A percentile compares a stretch with the other conserved stretches of the same genome.
Evolutionary conservation across 192 early-diverging fungal genomes (phyloP).

Genomic region (Entrophospora sp.): DNA sequence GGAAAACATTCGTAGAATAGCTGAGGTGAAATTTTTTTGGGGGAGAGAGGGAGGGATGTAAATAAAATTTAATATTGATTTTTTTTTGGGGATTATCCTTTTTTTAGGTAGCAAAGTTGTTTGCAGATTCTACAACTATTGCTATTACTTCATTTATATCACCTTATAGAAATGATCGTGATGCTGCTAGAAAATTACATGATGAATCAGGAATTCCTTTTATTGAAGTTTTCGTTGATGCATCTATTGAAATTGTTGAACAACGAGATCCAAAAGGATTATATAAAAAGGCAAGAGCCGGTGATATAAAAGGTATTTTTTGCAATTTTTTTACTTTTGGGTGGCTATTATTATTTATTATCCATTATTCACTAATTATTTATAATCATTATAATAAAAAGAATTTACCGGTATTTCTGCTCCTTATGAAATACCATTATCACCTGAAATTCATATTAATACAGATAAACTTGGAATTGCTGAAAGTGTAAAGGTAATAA

Average conservation of each 20-base stretch:
- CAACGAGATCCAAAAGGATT: constrained; percentile 90
- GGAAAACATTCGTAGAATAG: constrained; percentile 93
- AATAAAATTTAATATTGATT: no score
- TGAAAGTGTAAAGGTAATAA: constrained; percentile 50
- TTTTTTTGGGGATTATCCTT: no score
- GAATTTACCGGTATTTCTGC: constrained; percentile 93
- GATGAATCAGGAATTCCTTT: constrained; percentile 71
- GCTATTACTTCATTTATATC: constrained; percentile 88
- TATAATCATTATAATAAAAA: constrained; percentile 5
- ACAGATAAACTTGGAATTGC: constrained; percentile 68
- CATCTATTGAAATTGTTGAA: constrained; percentile 79
- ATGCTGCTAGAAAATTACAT: constrained; percentile 70
- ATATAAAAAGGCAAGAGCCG: constrained; percentile 91
- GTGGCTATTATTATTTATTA: neutral
- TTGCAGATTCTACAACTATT: constrained; percentile 77
- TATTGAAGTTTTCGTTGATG: constrained; percentile 82
- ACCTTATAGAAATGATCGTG: constrained; percentile 77
- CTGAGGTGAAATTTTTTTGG: constrained; percentile 49
- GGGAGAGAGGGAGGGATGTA: no score
- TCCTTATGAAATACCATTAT: constrained; percentile 79
- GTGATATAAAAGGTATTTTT: constrained; percentile 70
- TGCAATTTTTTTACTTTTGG: neutral
- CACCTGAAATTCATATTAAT: constrained; percentile 78
- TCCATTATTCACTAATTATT: neutral
- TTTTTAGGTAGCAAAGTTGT: constrained; percentile 70